phyloP scores from a whole-genome alignment of 2,329 filamentous ascomycete genomes.

The Hypocrella siamensis region DNA sequence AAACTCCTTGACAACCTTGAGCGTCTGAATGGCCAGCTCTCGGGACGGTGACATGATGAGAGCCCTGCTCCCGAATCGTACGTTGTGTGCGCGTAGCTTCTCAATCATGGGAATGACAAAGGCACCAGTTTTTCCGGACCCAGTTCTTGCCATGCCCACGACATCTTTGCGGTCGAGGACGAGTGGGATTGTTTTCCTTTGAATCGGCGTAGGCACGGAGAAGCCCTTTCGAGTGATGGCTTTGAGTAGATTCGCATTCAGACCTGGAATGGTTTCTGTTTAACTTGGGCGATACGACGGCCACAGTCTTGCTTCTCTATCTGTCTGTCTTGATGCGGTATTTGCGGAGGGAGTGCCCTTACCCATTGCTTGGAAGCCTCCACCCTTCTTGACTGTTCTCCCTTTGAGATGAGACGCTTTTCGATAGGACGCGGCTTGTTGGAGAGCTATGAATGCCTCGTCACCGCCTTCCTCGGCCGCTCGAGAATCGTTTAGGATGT shows the following conservation, averaged over 20 bases:
- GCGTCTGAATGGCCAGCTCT: slow-evolving; percentile 84
- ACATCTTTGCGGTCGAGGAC: slow-evolving; percentile 84
- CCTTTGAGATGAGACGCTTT: slow-evolving; percentile 73
- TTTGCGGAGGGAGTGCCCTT: slow-evolving; percentile 9
- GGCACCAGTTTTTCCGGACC: slow-evolving; percentile 93
- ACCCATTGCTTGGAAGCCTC: slow-evolving; percentile 94
- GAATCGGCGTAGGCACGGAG: slow-evolving; percentile 90
- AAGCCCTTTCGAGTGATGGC: slow-evolving; percentile 91
- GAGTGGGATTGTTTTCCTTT: slow-evolving; percentile 88
- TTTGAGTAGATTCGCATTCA: slow-evolving; percentile 72
- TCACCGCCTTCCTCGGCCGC: slow-evolving; percentile 48
- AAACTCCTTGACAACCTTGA: slow-evolving; percentile 94
- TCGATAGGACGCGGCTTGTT: slow-evolving; percentile 75
- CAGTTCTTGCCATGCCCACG: slow-evolving; percentile 98
- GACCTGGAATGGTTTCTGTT: slow-evolving; percentile 25
- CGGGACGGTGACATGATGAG: slow-evolving; percentile 84
- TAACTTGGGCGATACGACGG: neutral
- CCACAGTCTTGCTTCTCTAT: too few species aligned
- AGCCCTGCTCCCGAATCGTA: slow-evolving; percentile 70
- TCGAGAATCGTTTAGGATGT: slow-evolving; percentile 38
- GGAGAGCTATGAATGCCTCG: slow-evolving; percentile 78
- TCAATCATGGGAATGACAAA: slow-evolving; percentile 99
- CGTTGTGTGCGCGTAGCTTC: slow-evolving; percentile 74
- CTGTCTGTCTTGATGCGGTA: too few species aligned
- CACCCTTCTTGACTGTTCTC: slow-evolving; percentile 81